Evolutionary conservation across 139 green algal species (phyloP), one percentile per base, ranked within the genome.

Genomic region (Auxenochlorella protothecoides): DNA sequence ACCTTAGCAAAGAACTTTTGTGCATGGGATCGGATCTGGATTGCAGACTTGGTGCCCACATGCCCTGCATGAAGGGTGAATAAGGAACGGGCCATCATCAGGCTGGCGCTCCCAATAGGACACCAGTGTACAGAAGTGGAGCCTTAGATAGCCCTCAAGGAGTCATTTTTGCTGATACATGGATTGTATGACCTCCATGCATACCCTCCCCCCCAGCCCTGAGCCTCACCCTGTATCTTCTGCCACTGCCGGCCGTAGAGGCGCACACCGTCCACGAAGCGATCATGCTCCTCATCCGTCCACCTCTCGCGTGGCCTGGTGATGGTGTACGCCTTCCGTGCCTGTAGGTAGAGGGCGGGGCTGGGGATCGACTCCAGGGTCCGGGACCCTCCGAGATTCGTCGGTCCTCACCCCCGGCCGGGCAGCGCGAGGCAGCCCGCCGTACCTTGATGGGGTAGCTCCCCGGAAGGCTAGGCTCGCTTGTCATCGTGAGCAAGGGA

Each of bases 21-120:
- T 0, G 93, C 93, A 69, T 98, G 93, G 27, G 84, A 93, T 6
- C 93, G 84, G 63, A 98, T 97, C 70, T 98, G 93, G 52, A 98
- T 88, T 3, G 93, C 85, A 0, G 87, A 96, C 80, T 98, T 98
- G 68, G 89, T 97, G 61, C 88, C 88, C 9, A 98, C 89, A 73
- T 96, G 81, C 76, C 94, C 93, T 95, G 86, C 78, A 66, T 27
- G 27, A 44, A 44, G 27, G 27, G 27, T 44, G 27, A 44, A 44
- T 44, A 1, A 44, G 27, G 27, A 44, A 44, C 27, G 0, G 7
- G 53, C 0, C 14, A 53, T 8, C 56, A 44, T 0, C 3, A 63
- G 52, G 72, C 51, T 44, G 9, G 27, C 27, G 1, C 27, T 44
- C 16, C 6, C 15, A 10, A 72, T 2, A 52, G 11, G 44, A 51